Evolutionary conservation across 768 basidiomycete genomes (phyloP).

Genomic region (Amanita fuliginea): DNA sequence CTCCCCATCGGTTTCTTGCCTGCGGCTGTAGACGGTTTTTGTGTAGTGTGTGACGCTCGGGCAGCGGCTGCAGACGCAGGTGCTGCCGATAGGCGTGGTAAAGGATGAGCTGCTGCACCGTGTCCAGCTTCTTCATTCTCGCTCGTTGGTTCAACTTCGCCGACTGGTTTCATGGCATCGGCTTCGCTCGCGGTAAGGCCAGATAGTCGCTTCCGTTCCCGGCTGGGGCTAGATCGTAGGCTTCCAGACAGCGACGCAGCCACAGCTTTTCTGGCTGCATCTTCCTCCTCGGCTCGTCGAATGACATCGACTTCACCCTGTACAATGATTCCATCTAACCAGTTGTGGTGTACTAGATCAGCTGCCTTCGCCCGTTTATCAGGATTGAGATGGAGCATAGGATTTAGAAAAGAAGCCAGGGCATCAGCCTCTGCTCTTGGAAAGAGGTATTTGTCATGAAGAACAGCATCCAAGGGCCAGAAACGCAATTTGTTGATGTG

Average conservation of each 20-base stretch:
- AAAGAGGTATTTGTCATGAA: constrained; percentile 95
- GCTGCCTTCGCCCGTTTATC: constrained; percentile 81
- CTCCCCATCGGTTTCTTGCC: constrained; percentile 3
- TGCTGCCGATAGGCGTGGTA: constrained; percentile 22
- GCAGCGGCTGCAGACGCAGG: constrained; percentile 15
- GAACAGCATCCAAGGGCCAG: constrained; percentile 75
- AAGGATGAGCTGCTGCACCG: constrained; percentile 12
- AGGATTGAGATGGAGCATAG: constrained; percentile 85
- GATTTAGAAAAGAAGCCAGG: constrained; percentile 71
- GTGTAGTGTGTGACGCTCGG: neutral
- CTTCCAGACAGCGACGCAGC: constrained; percentile 37
- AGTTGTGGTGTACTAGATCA: constrained; percentile 79
- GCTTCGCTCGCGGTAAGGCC: constrained; percentile 27
- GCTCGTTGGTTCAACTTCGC: constrained; percentile 25
- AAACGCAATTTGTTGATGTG: constrained; percentile 91
- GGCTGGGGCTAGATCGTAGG: neutral
- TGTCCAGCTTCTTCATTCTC: constrained; percentile 1
- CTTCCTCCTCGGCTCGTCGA: constrained; percentile 47
- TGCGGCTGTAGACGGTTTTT: neutral
- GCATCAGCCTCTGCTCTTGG: constrained; percentile 71
- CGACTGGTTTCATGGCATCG: constrained; percentile 70
- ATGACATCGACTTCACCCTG: constrained; percentile 88
- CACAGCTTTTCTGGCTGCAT: constrained; percentile 27
- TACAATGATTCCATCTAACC: constrained; percentile 78
- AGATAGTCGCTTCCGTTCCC: constrained; percentile 22